Evolutionary conservation across 441 rosid genomes (phyloP).

Genomic region (Manihot esculenta): DNA sequence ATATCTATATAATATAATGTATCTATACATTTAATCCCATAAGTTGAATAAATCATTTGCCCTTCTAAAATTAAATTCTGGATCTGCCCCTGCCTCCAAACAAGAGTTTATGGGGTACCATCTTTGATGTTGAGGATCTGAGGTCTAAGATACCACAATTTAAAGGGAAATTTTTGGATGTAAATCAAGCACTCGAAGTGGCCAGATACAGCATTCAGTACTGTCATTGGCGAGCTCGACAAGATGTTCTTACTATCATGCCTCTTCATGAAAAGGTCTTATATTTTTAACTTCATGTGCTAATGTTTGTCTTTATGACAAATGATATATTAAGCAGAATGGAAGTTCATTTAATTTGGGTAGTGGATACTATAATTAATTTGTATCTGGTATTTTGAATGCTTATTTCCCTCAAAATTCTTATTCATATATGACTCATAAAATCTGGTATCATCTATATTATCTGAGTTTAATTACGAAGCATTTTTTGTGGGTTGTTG

Average conservation of each 20-base stretch:
- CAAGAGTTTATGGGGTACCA: slow-evolving; percentile 67
- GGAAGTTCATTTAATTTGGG: not conserved
- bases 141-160: slow-evolving; percentile 74
- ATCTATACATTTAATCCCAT: too few relatives aligned
- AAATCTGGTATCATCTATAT: not conserved
- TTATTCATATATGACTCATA: not conserved
- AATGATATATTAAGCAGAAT: not conserved
- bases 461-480: not conserved
- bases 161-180: slow-evolving; percentile 87
- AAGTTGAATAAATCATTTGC: too few relatives aligned
- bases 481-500: not conserved
- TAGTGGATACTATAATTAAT: not conserved
- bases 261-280: slow-evolving; percentile 87
- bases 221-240: slow-evolving; percentile 95
- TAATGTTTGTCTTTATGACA: not conserved
- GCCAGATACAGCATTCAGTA: slow-evolving; percentile 89
- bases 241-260: slow-evolving; percentile 87
- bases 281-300: not conserved
- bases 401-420: not conserved
- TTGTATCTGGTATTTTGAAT: not conserved
- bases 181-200: slow-evolving; percentile 82
- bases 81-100: too few relatives aligned
- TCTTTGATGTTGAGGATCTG: slow-evolving; percentile 92
- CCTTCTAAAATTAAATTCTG: too few relatives aligned
- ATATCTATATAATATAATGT: too few relatives aligned